Conservation (phyloP, 192 early-diverging fungal species). For the Phlyctochytrium bullatum region DNA sequence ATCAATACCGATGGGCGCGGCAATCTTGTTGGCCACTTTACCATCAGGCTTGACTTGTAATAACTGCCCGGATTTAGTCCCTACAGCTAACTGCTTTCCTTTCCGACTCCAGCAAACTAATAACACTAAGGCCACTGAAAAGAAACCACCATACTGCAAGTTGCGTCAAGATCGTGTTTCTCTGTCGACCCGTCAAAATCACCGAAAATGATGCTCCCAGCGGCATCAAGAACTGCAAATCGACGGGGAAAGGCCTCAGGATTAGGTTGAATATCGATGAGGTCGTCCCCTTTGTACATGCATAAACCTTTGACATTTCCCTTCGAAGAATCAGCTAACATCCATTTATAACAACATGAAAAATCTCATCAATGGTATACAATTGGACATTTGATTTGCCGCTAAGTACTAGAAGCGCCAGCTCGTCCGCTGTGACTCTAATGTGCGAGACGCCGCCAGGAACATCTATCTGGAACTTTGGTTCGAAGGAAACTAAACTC, state of each 20-base stretch:
- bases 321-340: background rate
- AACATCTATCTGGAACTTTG: background rate
- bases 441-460: constrained; percentile 5
- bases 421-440: background rate
- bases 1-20: constrained; percentile 35
- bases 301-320: background rate
- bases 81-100: constrained; percentile 85
- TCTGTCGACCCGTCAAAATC: background rate
- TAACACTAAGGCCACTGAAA: background rate
- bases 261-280: constrained; percentile 16
- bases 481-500: background rate
- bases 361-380: background rate
- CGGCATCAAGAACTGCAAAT: background rate
- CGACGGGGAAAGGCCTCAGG: constrained; percentile 15
- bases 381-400: background rate
- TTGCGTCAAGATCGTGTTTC: background rate
- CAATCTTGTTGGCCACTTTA: constrained; percentile 52
- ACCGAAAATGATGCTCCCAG: background rate
- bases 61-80: constrained; percentile 56
- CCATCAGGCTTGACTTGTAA: constrained; percentile 66
- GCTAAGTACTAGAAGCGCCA: background rate
- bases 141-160: background rate
- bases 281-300: background rate
- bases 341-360: background rate
- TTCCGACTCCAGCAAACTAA: constrained; percentile 81